Base-by-base conservation (phyloP, 305 asterid species). In the Rubia balearica region DNA sequence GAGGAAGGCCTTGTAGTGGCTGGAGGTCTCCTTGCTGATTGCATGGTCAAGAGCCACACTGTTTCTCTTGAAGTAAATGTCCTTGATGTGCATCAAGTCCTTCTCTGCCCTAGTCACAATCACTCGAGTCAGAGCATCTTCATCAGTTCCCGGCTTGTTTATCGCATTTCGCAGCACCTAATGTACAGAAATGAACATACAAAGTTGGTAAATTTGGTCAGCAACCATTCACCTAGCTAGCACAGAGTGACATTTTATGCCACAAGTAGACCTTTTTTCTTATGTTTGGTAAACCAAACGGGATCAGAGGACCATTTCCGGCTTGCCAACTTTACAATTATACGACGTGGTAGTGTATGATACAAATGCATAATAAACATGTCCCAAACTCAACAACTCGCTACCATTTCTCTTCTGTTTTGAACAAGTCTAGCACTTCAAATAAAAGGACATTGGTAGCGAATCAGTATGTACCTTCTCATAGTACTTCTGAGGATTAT, bases 1-100 rank as follows among this genome's bases (percentile, higher is more conserved):
- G 68, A 90, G 87, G 71, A 90, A 83, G 13, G 86, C 83, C 74
- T 84, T 82, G 86, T 87, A 89, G 72, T 91, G 78, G 0, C 97
- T 89, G 1, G 93, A 86, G 70, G 93, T 91, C 10, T 89, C 89
- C 77, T 91, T 89, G 0, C 85, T 81, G 65, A 89, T 74, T 0
- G 88, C 93, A 45, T 77, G 80, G 1, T 85, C 87, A 71, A 91
- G 95, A 38, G 77, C 19, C n/a, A 76, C 78, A 60, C 84, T 89
- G 83, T 89, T 89, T 74, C 95, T 85, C 88, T 86, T 85, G 30
- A 63, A 64, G 64, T 71, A 91, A 11, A 73, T 43, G 60, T 87
- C 90, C 71, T 85, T 91, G 38, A 91, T 86, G 8, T 55, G 76
- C 77, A 64, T 70, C 83, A 89, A 66, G 70, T 91, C 95, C 17